phyloP scores from a whole-genome alignment of 768 basidiomycete genomes.

The Lentinus brumalis region DNA sequence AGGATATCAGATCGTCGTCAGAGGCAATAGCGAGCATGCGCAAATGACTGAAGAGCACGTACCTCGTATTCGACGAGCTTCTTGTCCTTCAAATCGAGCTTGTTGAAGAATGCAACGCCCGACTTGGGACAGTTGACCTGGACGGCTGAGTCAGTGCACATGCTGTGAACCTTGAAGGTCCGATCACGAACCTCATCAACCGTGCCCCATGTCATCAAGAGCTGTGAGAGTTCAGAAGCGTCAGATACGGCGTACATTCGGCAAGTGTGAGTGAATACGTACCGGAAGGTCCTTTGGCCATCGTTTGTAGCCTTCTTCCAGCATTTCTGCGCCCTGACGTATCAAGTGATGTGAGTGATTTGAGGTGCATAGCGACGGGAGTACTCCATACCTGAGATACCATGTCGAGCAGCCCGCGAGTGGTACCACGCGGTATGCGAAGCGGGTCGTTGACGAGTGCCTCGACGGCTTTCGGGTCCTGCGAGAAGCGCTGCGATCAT shows the following conservation, averaged over 20 bases:
- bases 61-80: slow-evolving; percentile 44
- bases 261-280: slow-evolving; percentile 15
- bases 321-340: slow-evolving; percentile 59
- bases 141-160: not conserved
- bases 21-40: not conserved
- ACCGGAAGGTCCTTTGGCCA: slow-evolving; percentile 74
- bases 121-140: slow-evolving; percentile 59
- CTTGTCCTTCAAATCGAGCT: slow-evolving; percentile 54
- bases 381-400: not conserved
- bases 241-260: too few species aligned
- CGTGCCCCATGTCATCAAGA: slow-evolving; percentile 64
- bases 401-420: slow-evolving; percentile 21
- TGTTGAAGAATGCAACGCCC: slow-evolving; percentile 52
- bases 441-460: slow-evolving; percentile 58
- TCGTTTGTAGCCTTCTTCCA: slow-evolving; percentile 43
- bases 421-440: slow-evolving; percentile 52
- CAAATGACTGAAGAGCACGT: slow-evolving; percentile 6
- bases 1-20: not conserved
- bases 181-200: slow-evolving; percentile 50
- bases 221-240: slow-evolving; percentile 33
- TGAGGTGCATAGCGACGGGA: too few species aligned
- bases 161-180: too few species aligned
- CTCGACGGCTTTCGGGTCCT: slow-evolving; percentile 51
- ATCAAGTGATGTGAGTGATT: too few species aligned
- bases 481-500: slow-evolving; percentile 52